Evolutionary conservation across 768 basidiomycete genomes (phyloP), one percentile per base, ranked within the genome.

Genomic region (Phaeolepiota aurea): DNA sequence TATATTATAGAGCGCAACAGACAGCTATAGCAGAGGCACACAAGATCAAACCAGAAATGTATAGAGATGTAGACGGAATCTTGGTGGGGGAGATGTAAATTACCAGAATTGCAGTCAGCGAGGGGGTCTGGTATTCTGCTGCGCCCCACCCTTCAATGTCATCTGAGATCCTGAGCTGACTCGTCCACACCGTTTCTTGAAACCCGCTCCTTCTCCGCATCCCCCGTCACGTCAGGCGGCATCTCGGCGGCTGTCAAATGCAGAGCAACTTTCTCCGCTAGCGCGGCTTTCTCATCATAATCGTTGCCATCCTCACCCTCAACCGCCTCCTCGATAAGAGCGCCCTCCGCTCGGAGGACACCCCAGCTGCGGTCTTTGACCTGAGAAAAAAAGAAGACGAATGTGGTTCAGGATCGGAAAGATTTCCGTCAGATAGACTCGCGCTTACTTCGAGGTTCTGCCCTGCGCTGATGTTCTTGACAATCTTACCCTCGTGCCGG

Each of bases 371-470:
- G 58, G 38, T 86, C 82, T 38, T 75, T 70, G 16, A 80, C 69
- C 76, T 79, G 37, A 18, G 18, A 31, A 41, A 41, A 14, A n/a
- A n/a, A n/a, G n/a, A 20, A 12, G 5, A 23, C 13, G 14, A n/a
- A 40, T 28, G 31, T 7, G 12, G 35, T 5, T 11, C 16, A 14
- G 23, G 14, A 36, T 3, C n/a, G 22, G 15, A 18, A 34, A 14
- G 22, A 31, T n/a, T 16, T 20, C 25, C 37, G 41, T 12, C 46
- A 33, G 31, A 14, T 23, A 38, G 23, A 18, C 51, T 54, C 15
- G n/a, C n/a, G n/a, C n/a, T n/a, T 46, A 77, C 80, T 44, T 79
- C 76, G 22, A 89, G 70, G 52, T 93, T 93, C 56, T 92, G 83
- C 2, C 82, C 86, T 5, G 77, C 72, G 47, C 77, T 76, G 42